Evolutionary conservation across 2,329 filamentous ascomycete species (phyloP).

Genomic region (Rutstroemia sp.): DNA sequence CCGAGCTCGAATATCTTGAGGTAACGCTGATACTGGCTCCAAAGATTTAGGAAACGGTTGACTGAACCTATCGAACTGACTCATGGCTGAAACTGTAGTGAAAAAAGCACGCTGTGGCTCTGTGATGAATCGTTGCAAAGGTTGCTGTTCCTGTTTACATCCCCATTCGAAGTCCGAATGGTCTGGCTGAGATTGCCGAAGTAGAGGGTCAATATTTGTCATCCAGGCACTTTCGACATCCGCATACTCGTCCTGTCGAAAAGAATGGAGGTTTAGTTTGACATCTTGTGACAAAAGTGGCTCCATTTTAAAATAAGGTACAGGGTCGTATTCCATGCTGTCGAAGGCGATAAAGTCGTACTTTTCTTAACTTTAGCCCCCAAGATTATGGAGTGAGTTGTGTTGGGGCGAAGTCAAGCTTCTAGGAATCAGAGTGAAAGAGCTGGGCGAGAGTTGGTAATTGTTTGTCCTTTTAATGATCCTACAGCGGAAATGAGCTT

Average conservation of each 20-base stretch:
- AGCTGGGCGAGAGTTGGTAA: not conserved
- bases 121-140: slow-evolving; percentile 18
- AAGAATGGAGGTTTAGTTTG: slow-evolving; percentile 7
- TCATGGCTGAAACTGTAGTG: slow-evolving; percentile 7
- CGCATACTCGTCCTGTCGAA: slow-evolving; percentile 7
- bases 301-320: slow-evolving; percentile 4
- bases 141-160: slow-evolving; percentile 12
- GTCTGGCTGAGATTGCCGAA: not conserved
- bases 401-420: slow-evolving; percentile 15
- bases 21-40: slow-evolving; percentile 15
- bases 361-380: not conserved
- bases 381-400: slow-evolving; percentile 6
- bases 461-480: slow-evolving; percentile 7
- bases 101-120: slow-evolving; percentile 15
- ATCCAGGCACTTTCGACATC: slow-evolving; percentile 12
- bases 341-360: not conserved
- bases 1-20: slow-evolving; percentile 10
- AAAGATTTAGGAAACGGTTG: slow-evolving; percentile 4
- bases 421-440: slow-evolving; percentile 5
- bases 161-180: slow-evolving; percentile 2
- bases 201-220: slow-evolving; percentile 17
- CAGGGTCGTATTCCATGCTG: slow-evolving; percentile 12
- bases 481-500: slow-evolving; percentile 4
- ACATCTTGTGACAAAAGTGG: slow-evolving; percentile 10
- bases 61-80: not conserved